Evolutionary conservation across 768 basidiomycete genomes (phyloP).

Genomic region (Polyporus arcularius): DNA sequence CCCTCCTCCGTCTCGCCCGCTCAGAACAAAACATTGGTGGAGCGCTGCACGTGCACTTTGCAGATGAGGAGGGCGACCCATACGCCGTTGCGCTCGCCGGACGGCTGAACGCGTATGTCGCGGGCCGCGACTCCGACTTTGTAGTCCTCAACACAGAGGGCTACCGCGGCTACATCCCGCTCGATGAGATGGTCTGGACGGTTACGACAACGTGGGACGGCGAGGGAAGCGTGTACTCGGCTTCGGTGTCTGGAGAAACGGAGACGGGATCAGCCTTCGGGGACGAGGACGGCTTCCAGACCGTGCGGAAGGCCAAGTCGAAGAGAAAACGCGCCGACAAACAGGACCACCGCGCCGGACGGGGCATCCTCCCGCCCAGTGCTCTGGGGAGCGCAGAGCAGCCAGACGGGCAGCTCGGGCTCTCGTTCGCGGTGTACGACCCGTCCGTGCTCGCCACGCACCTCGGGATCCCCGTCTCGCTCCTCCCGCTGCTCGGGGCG

Average conservation of each 20-base stretch:
- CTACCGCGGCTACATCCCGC: conserved; percentile 75
- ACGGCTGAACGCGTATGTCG: conserved; percentile 69
- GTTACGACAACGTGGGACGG: conserved; percentile 6
- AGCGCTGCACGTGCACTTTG: conserved; percentile 60
- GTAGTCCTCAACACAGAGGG: conserved; percentile 74
- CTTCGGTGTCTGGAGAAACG: conserved; percentile 24
- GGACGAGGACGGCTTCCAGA: conserved; percentile 58
- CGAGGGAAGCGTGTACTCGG: conserved; percentile 15
- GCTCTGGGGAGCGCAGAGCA: conserved; percentile 9
- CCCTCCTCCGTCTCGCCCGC: conserved; percentile 40
- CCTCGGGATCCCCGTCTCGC: conserved; percentile 63
- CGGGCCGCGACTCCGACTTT: conserved; percentile 82
- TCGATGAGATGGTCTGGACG: conserved; percentile 76
- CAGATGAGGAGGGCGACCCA: conserved; percentile 82
- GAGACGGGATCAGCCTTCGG: conserved; percentile 29
- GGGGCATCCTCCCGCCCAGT: conserved; percentile 57
- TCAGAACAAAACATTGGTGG: not conserved
- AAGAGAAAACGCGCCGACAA: conserved; percentile 41
- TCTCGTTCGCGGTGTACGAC: conserved; percentile 61
- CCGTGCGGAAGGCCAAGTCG: conserved; percentile 53
- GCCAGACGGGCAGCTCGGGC: conserved; percentile 39
- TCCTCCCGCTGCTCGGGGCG: conserved; percentile 78
- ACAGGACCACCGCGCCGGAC: conserved; percentile 5
- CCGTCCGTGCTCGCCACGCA: conserved; percentile 64
- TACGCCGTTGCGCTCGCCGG: conserved; percentile 85